Base-by-base conservation (phyloP, 2,329 filamentous ascomycete genomes). In the Clathrospora elynae region DNA sequence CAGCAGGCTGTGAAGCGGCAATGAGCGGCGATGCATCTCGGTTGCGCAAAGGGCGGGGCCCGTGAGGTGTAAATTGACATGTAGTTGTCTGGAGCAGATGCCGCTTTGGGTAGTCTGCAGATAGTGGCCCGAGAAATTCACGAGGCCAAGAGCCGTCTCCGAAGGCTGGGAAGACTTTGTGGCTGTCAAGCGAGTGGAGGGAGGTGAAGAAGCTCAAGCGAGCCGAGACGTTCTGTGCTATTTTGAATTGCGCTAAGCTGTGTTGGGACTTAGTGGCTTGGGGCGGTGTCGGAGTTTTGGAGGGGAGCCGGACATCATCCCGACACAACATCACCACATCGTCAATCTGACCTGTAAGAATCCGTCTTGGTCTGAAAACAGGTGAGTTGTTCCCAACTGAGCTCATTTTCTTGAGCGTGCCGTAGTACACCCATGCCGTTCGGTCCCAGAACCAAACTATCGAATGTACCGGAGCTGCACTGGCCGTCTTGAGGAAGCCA, bases 271-370 rank as follows among this genome's bases (percentile, higher is more conserved):
- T 51, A 43, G 35, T 14, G 46, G n/a, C 20, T 16, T 46, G 46
- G 46, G 57, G 42, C 37, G 44, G 23, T 44, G n/a, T 35, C 62
- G 61, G 62, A 62, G 22, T 44, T 52, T 40, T 35, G 43, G 46
- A 59, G 62, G 62, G 58, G 62, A 62, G 40, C 61, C 61, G 62
- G 40, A 34, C 18, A 28, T 56, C 51, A 51, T 46, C 36, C 44
- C 43, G 49, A 42, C 43, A 48, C 46, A 38, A 42, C 52, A 57
- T 52, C 47, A 51, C 42, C 24, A 35, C 40, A 44, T 42, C 40
- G 22, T 17, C 12, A 23, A 30, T 11, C 41, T 34, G 37, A 34
- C 52, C 54, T 53, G 34, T 50, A 30, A 52, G 29, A 42, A 30
- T 12, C 30, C 31, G 13, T 11, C n/a, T 19, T 42, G 11, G 16